Base-by-base conservation (phyloP, 2,329 filamentous ascomycete species). In the Microdochium trichocladiopsis region DNA sequence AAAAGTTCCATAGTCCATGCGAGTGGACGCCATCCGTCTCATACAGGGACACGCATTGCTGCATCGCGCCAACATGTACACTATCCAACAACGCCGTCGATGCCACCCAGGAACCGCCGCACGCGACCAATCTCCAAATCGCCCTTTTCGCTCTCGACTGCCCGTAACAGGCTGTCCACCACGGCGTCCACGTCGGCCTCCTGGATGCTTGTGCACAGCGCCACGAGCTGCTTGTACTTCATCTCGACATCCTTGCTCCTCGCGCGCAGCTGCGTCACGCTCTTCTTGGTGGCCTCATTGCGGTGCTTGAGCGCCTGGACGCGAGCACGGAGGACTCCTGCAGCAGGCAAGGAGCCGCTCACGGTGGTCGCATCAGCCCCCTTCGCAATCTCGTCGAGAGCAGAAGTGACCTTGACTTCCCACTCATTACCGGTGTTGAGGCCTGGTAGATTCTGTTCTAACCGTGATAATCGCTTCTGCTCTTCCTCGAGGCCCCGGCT, bases 191-290 rank as follows among this genome's bases (percentile, higher is more conserved):
- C 88, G 53, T 90, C 82, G 9, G 79, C 77, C 56, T 95, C 90
- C 1, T 83, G 79, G 31, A 92, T 88, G 9, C 84, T 85, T 0
- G 91, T 95, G 65, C 93, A 96, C 12, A 96, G 74, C 51, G 87
- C 84, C 23, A 99, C 90, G 25, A 97, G 89, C 58, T 87, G 88
- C 24, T 91, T 82, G 66, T 96, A 96, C 69, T 94, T 90, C 58
- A 87, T 77, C 63, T 96, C 93, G 3, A 95, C 77, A 51, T 96
- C 91, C 4, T 84, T 86, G 60, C 90, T 93, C 54, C 88, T 84
- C 25, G 86, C 85, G 65, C 90, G 86, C 9, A 99, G 78, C 5
- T 80, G 80, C 18, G 80, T 78, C 2, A 90, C 85, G 59, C 87
- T 82, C 50, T 82, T 80, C 51, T 82, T 74, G 12, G 94, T 82